These are phyloP conservation scores for Excoecaria agallocha DNA, from an alignment of 345 rosid genomes.

Conservation along the genomic window DNA sequence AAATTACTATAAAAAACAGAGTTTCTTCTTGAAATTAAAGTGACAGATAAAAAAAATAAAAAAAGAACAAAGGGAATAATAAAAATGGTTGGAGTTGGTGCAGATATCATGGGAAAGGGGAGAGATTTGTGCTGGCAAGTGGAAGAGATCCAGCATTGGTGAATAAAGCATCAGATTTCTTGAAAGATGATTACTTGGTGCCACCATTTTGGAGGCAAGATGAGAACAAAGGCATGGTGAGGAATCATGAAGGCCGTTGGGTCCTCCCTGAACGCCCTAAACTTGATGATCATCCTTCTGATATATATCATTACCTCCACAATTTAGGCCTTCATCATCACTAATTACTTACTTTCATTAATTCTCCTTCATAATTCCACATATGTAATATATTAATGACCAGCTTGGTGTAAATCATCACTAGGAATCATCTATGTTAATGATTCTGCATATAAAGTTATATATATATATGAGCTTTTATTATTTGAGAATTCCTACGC, in stretches of 20 bases:
- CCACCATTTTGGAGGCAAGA: constrained; percentile 85
- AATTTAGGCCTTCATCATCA: constrained; percentile 34
- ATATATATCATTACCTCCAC: constrained; percentile 48
- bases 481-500: too few species aligned
- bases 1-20: too few species aligned
- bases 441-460: too few species aligned
- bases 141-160: constrained; percentile 80
- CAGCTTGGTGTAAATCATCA: too few species aligned
- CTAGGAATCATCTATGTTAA: too few species aligned
- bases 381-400: too few species aligned
- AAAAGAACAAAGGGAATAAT: too few species aligned
- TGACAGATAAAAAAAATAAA: too few species aligned
- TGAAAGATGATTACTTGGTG: constrained; percentile 71
- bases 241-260: constrained; percentile 72
- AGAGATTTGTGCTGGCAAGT: constrained; percentile 59
- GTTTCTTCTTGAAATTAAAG: too few species aligned
- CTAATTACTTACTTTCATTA: too few species aligned
- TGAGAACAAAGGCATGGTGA: constrained; percentile 70
- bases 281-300: constrained; percentile 60
- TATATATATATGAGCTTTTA: too few species aligned
- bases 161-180: constrained; percentile 70
- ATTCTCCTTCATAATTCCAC: too few species aligned
- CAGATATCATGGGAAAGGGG: constrained; percentile 80
- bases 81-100: neutral
- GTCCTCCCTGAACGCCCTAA: constrained; percentile 65